These are phyloP conservation scores for Fusarium tricinctum DNA, from an alignment of 2,329 filamentous ascomycete genomes.

Conservation along the genomic window DNA sequence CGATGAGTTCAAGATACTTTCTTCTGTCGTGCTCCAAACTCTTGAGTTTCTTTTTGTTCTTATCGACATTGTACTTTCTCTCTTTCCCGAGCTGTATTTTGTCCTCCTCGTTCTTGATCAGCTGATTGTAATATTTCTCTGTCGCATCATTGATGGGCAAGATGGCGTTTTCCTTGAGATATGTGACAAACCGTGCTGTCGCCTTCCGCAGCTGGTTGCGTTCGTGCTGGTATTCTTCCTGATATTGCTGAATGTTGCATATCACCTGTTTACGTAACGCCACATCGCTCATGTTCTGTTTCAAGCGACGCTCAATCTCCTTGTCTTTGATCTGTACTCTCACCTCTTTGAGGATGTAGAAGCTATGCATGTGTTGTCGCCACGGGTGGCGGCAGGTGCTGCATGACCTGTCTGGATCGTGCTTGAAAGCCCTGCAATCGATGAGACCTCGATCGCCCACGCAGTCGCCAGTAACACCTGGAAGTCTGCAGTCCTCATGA, in stretches of 20 bases:
- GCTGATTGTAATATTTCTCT: conserved; percentile 11
- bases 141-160: conserved; percentile 23
- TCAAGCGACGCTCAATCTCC: conserved; percentile 12
- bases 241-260: not conserved
- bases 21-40: conserved; percentile 18
- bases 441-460: conserved; percentile 6
- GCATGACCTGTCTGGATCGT: not conserved
- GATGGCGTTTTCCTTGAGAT: conserved; percentile 19
- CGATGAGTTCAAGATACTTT: conserved; percentile 25
- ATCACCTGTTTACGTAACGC: conserved; percentile 11
- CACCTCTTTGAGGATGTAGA: conserved; percentile 14
- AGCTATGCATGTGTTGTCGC: conserved; percentile 32
- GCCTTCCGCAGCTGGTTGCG: conserved; percentile 6
- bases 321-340: conserved; percentile 17
- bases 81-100: conserved; percentile 4
- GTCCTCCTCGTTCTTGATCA: conserved; percentile 11
- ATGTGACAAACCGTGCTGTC: conserved; percentile 17
- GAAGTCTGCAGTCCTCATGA: conserved; percentile 23
- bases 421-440: conserved; percentile 11
- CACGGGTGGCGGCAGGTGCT: conserved; percentile 16
- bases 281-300: conserved; percentile 11
- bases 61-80: conserved; percentile 1
- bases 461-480: conserved; percentile 12
- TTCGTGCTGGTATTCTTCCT: conserved; percentile 16
- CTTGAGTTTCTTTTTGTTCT: not conserved